Conservation (phyloP, 768 basidiomycete species). For the Astraeus odoratus region DNA sequence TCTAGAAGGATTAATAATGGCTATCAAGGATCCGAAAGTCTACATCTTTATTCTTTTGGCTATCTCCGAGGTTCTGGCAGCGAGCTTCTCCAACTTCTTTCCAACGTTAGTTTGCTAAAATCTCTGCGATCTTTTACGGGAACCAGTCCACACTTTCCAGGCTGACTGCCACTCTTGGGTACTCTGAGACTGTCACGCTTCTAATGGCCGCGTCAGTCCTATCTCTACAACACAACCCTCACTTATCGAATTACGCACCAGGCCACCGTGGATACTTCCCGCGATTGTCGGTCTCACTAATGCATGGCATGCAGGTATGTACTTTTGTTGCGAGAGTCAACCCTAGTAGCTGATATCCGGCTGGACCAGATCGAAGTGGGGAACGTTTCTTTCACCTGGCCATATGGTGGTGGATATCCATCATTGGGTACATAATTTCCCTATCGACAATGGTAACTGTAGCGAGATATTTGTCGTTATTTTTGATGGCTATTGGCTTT, state of each 20-base stretch:
- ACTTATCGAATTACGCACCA: conserved; percentile 15
- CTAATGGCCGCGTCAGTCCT: conserved; percentile 49
- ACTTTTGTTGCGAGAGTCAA: neutral
- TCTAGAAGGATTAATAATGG: conserved; percentile 35
- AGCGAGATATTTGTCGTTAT: conserved; percentile 54
- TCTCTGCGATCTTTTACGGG: neutral
- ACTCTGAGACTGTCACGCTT: conserved; percentile 50
- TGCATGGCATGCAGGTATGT: conserved; percentile 48
- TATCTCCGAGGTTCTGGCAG: conserved; percentile 45
- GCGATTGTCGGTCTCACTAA: conserved; percentile 44
- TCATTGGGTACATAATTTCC: conserved; percentile 55
- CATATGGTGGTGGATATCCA: conserved; percentile 53
- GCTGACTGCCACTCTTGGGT: conserved; percentile 54
- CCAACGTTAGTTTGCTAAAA: conserved; percentile 32
- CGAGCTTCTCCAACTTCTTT: conserved; percentile 60
- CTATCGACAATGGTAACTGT: conserved; percentile 45
- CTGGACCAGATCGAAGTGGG: conserved; percentile 42
- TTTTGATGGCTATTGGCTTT: conserved; percentile 57
- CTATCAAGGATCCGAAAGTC: conserved; percentile 51
- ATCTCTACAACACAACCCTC: neutral
- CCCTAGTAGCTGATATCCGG: neutral
- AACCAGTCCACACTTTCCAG: conserved; percentile 20
- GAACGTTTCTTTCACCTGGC: conserved; percentile 60
- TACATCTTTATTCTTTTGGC: conserved; percentile 47
- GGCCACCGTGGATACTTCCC: conserved; percentile 57